Base-by-base conservation (phyloP, 2,329 filamentous ascomycete genomes). In the Gaeumannomyces sp. region DNA sequence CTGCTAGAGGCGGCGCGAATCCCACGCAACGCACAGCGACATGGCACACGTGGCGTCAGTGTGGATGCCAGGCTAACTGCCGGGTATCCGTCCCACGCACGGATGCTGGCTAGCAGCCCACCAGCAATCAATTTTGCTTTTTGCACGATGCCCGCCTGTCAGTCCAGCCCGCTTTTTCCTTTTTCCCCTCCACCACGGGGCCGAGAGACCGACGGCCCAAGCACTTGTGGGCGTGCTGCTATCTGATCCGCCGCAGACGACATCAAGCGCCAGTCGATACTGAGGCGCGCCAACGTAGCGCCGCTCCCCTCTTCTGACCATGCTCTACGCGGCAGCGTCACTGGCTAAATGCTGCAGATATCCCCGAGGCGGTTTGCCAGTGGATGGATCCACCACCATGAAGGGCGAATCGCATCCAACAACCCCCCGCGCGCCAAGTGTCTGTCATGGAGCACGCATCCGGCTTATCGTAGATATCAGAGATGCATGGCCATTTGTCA, bases 91-190 rank as follows among this genome's bases (percentile, higher is more conserved):
- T 53, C 8, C 45, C n/a, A 53, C 8, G 45, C 45, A 53, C n/a
- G 45, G 45, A 53, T 11, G 45, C 45, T 10, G 45, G 8, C 45
- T 22, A n/a, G 13, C n/a, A 53, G 22, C 45, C 45, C 45, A 53
- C 45, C 45, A 53, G 45, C 45, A 53, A 53, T 53, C 45, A 53
- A 53, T 53, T 53, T 53, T 53, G 45, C 45, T 53, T 53, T 53
- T 53, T 53, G 45, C 19, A 53, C 45, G 10, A 4, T 7, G 10
- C 45, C 45, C 22, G 25, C 45, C 45, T 53, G 45, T 53, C 45
- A 53, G 45, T 25, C 45, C 45, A 53, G 45, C 45, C 45, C 45
- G 8, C 45, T 53, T 53, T 11, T 53, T 53, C 8, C 6, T 25
- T 53, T 53, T n/a, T n/a, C 22, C 38, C 38, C 38, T 19, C 38